Base-by-base conservation (phyloP, 2,329 filamentous ascomycete genomes). In the Catunica adiposa region DNA sequence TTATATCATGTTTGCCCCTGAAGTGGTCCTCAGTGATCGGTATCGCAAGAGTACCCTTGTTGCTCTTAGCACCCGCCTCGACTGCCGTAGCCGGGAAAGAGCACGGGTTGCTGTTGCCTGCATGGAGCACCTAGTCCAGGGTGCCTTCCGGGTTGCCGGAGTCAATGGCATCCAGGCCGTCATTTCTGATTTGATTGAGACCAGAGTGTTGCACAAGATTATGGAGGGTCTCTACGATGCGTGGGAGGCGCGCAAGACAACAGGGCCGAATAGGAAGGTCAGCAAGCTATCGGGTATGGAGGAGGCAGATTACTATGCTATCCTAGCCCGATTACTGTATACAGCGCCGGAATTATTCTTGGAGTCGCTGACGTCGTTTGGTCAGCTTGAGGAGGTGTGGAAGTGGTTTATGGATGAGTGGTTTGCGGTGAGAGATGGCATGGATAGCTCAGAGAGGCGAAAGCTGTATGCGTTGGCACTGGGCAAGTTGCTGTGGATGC, bases 241-340 rank as follows among this genome's bases (percentile, higher is more conserved):
- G 2, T 82, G 80, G 75, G 78, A 84, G 63, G 82, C 86, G 2
- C 83, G 86, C 62, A 83, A 94, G 65, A 87, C 85, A 0, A 86
- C 85, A 0, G 90, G 92, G 0, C 89, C 90, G 0, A 85, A 86
- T 63, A 77, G 77, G 25, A 84, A 77, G 61, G 73, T 79, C 20
- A 77, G 82, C 42, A 78, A 79, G 29, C 77, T 96, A 34, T 83
- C 84, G 62, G 80, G 82, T 11, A 76, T 89, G 9, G 82, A 86
- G 0, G 82, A 95, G 64, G 85, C 85, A 0, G 86, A 95, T 64
- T 95, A 94, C 66, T 84, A 94, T 64, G 78, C 80, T 3, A 80
- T 97, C 1, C 74, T 98, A 1, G 83, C 87, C 1, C 83, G 89
- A 1, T 76, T 97, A 15, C 79, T 83, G 0, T 70, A 94, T 1